Evolutionary conservation across 1,139 yeast genomes (phyloP).

Genomic region (Komagataea norvegica): DNA sequence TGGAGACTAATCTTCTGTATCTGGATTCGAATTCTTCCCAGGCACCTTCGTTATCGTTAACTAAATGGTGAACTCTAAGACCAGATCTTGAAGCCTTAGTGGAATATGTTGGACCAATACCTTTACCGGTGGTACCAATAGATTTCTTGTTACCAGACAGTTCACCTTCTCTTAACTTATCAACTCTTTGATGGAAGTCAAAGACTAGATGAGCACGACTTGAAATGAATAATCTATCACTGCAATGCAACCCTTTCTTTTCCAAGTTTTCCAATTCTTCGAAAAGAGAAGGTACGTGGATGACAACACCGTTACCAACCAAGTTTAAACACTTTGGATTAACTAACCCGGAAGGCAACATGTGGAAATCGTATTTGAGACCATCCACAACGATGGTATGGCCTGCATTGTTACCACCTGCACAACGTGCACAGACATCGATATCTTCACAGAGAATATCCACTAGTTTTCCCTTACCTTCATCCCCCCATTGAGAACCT

Average conservation of each 20-base stretch:
- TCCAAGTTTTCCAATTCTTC: constrained; percentile 79
- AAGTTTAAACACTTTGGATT: constrained; percentile 87
- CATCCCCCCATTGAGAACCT: constrained; percentile 99
- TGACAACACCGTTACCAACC: constrained; percentile 94
- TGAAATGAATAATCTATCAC: constrained; percentile 78
- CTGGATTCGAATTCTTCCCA: constrained; percentile 88
- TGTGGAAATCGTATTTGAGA: constrained; percentile 92
- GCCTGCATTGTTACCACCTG: constrained; percentile 99
- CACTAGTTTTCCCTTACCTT: constrained; percentile 97
- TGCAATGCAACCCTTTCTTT: constrained; percentile 73
- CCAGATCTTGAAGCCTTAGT: constrained; percentile 98
- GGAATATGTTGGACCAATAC: constrained; percentile 97
- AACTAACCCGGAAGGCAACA: constrained; percentile 95
- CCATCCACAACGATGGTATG: constrained; percentile 93
- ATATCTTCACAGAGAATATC: constrained; percentile 89
- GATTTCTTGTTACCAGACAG: constrained; percentile 80
- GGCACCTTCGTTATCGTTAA: constrained; percentile 81
- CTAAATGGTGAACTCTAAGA: constrained; percentile 92
- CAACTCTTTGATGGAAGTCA: constrained; percentile 96
- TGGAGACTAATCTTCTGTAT: constrained; percentile 69
- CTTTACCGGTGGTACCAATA: constrained; percentile 98
- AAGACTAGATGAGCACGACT: constrained; percentile 95
- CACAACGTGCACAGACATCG: constrained; percentile 97
- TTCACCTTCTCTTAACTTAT: constrained; percentile 91
- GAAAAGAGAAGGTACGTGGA: constrained; percentile 91